These are phyloP conservation scores for Amanita inopinata DNA, from an alignment of 768 basidiomycete genomes.

Conservation along the genomic window DNA sequence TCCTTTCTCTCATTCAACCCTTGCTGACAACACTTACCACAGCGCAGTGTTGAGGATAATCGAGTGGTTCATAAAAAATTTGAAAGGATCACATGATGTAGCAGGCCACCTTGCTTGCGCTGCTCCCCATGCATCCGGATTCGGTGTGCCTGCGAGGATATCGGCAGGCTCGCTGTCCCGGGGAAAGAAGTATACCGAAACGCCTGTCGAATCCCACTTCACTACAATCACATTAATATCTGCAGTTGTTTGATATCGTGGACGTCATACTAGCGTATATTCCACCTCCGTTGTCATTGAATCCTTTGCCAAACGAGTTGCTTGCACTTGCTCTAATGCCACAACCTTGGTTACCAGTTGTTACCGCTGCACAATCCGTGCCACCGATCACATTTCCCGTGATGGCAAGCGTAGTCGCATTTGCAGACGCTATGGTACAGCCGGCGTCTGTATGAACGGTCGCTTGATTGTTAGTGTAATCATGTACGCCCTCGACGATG, in stretches of 20 bases:
- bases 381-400: slow-evolving; percentile 58
- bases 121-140: slow-evolving; percentile 66
- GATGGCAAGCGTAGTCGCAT: slow-evolving; percentile 38
- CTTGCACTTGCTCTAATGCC: slow-evolving; percentile 53
- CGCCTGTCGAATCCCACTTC: slow-evolving; percentile 69
- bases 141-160: slow-evolving; percentile 61
- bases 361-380: slow-evolving; percentile 60
- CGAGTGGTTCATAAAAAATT: slow-evolving; percentile 69
- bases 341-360: slow-evolving; percentile 75
- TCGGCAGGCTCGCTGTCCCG: slow-evolving; percentile 67
- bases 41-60: slow-evolving; percentile 83
- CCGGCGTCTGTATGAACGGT: slow-evolving; percentile 74
- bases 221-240: slow-evolving; percentile 27
- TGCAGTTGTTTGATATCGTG: background rate
- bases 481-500: slow-evolving; percentile 75
- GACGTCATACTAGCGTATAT: slow-evolving; percentile 77
- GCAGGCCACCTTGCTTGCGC: slow-evolving; percentile 79
- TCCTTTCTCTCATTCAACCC: background rate
- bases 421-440: slow-evolving; percentile 48
- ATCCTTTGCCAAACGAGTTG: slow-evolving; percentile 74
- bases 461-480: slow-evolving; percentile 74
- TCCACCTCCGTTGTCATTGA: slow-evolving; percentile 80
- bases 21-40: slow-evolving; percentile 38
- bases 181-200: slow-evolving; percentile 78
- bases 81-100: slow-evolving; percentile 60